Evolutionary conservation across 495 filamentous ascomycete genomes (phyloP), one percentile per base, ranked within the genome.

Genomic region (Daldinia loculata): DNA sequence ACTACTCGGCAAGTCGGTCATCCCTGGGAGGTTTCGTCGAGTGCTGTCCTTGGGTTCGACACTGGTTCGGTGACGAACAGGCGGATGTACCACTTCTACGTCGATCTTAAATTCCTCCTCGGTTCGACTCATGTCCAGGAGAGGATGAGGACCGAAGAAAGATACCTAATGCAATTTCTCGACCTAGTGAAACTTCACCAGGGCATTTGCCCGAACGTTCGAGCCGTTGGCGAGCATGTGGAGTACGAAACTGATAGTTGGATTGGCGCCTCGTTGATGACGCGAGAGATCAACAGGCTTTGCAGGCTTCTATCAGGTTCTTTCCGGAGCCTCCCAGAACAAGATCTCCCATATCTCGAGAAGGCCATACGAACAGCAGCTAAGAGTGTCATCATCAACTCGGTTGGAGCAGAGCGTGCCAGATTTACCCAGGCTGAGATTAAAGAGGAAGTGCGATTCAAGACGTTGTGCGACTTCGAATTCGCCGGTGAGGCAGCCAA

Each of bases 201-300:
- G 79, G 95, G 95, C 0, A 97, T 98, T 43, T 97, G 95, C 72
- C 96, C 95, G 14, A 99, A 98, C 71, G 81, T 93, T 5, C 88
- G 95, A 63, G 95, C 94, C 1, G 89, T 97, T 32, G 93, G 92
- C 22, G 95, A 99, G 68, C 95, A 99, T 75, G 91, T 99, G 6
- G 96, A 98, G 75, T 99, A 98, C 74, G 95, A 99, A 79, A 95
- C 94, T 6, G 95, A 99, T 75, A 91, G 93, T 30, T 99, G 95
- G 95, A 98, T 99, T 53, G 95, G 90, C 70, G 95, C 96, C 0
- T 95, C 93, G 7, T 87, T 99, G 43, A 91, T 98, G 56, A 98
- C 95, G 57, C 87, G 93, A 55, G 95, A 99, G 77, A 92, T 99
- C 77, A 98, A 97, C 75, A 89, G 89, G 59, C 86, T 98, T 11